Conservation (phyloP, 2,329 filamentous ascomycete genomes). For the Colletotrichum phormii region DNA sequence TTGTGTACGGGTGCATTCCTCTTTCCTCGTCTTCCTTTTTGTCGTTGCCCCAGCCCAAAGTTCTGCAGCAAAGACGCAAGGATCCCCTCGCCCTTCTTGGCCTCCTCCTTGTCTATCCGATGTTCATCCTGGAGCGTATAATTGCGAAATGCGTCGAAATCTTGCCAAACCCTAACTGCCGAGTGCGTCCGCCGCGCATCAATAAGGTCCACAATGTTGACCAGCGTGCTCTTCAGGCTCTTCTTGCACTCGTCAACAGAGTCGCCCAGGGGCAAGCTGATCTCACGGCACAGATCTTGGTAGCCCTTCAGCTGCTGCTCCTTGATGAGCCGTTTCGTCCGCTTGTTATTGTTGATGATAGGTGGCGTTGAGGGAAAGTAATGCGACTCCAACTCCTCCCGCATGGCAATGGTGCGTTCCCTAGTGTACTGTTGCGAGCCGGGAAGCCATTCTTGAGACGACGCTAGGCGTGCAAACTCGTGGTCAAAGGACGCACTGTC, state of each 20-base stretch:
- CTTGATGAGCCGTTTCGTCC: slow-evolving; percentile 37
- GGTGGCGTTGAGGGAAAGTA: slow-evolving; percentile 43
- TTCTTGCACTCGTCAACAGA: slow-evolving; percentile 40
- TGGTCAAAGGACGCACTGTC: slow-evolving; percentile 44
- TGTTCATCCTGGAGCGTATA: slow-evolving; percentile 42
- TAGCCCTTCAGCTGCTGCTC: slow-evolving; percentile 41
- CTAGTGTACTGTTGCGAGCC: slow-evolving; percentile 43
- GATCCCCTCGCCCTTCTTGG: slow-evolving; percentile 40
- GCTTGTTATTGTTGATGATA: neutral
- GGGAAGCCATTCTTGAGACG: slow-evolving; percentile 45
- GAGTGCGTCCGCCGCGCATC: slow-evolving; percentile 42
- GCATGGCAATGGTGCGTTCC: slow-evolving; percentile 47
- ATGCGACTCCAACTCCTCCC: slow-evolving; percentile 43
- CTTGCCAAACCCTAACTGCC: slow-evolving; percentile 42
- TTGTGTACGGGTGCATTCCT: neutral
- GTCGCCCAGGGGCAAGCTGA: slow-evolving; percentile 39
- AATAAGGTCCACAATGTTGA: slow-evolving; percentile 47
- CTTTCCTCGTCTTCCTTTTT: neutral
- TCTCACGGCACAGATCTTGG: slow-evolving; percentile 43
- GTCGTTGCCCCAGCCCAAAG: neutral
- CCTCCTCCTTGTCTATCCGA: slow-evolving; percentile 38
- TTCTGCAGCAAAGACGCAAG: slow-evolving; percentile 41
- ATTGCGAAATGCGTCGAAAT: slow-evolving; percentile 41
- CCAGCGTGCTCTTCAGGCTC: slow-evolving; percentile 34
- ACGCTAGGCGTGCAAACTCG: slow-evolving; percentile 46